Base-by-base conservation (phyloP, 192 early-diverging fungal species). In the Chytriomyces confervae region DNA sequence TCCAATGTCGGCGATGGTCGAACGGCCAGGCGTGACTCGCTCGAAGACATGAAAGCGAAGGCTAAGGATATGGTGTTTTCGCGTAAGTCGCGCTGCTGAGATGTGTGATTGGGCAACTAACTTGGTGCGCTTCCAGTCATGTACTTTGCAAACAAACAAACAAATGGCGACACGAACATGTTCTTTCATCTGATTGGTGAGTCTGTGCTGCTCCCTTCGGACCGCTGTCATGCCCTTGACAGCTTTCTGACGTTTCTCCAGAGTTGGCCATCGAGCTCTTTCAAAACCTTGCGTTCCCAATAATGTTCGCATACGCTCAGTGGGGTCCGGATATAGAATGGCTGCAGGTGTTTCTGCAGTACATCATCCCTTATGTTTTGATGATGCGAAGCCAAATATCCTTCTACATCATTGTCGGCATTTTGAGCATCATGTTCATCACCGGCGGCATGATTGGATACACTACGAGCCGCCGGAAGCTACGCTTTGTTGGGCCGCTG, bases 251-350 rank as follows among this genome's bases (percentile, higher is more conserved):
- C 36, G 36, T 36, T 36, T 36, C 36, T 36, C 36, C 36, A 45
- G 80, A 84, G 50, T 29, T 46, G 5, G n/a, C 79, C 9, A 62
- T 84, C 46, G 83, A 84, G 20, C 78, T 82, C 49, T 76, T 80
- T 20, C 84, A 85, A 62, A 82, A 85, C 72, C 23, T 85, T 10
- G 43, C 70, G 5, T 78, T 85, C 64, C 73, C 77, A 23, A 24
- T 85, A 18, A 18, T 78, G 9, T 66, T 78, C 29, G n/a, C 45
- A 18, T 60, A 48, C 36, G 80, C 79, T 48, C 72, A 66, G 5
- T 85, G 84, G 84, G 75, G 80, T 45, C 6, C 27, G 5, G 84
- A 85, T 50, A 48, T 81, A n/a, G 5, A 44, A 4, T 85, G 84
- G 84, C 63, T 83, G 13, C 43, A 18, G 11, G 9, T 13, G 0